A percentile compares a stretch with the other conserved stretches of the same genome.
Evolutionary conservation across 495 filamentous ascomycete species (phyloP).

Genomic region (Neohortaea acidophila): DNA sequence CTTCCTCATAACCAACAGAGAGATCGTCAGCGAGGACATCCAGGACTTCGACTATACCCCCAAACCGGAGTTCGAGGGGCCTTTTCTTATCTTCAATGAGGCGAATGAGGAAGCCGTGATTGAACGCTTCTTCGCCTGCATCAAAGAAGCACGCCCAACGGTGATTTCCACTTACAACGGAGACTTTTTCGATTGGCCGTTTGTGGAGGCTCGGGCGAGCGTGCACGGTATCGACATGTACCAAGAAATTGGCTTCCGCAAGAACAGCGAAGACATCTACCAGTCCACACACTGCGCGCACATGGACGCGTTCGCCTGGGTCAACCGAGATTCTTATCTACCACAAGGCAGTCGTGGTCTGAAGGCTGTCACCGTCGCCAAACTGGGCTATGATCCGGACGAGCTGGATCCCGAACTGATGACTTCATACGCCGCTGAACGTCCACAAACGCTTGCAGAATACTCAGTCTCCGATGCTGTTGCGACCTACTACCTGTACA

Average conservation of each 20-base stretch:
- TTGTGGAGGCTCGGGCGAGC: constrained; percentile 84
- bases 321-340: constrained; percentile 95
- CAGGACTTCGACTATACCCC: constrained; percentile 96
- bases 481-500: constrained; percentile 97
- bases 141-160: constrained; percentile 86
- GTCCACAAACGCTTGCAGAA: constrained; percentile 84
- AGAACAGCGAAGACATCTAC: constrained; percentile 89
- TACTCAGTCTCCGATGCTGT: constrained; percentile 99
- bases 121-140: constrained; percentile 86
- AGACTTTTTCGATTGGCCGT: constrained; percentile 99
- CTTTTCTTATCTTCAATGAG: constrained; percentile 96
- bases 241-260: constrained; percentile 88
- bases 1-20: constrained; percentile 93
- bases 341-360: constrained; percentile 94
- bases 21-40: constrained; percentile 96
- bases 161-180: constrained; percentile 99
- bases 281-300: constrained; percentile 89
- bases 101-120: constrained; percentile 77
- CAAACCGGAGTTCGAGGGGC: constrained; percentile 85
- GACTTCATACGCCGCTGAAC: constrained; percentile 76
- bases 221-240: constrained; percentile 99
- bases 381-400: constrained; percentile 95
- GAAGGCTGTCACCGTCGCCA: constrained; percentile 94
- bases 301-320: constrained; percentile 99
- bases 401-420: constrained; percentile 96